phyloP scores from a whole-genome alignment of 495 filamentous ascomycete genomes.

The Penicillium odoratum region DNA sequence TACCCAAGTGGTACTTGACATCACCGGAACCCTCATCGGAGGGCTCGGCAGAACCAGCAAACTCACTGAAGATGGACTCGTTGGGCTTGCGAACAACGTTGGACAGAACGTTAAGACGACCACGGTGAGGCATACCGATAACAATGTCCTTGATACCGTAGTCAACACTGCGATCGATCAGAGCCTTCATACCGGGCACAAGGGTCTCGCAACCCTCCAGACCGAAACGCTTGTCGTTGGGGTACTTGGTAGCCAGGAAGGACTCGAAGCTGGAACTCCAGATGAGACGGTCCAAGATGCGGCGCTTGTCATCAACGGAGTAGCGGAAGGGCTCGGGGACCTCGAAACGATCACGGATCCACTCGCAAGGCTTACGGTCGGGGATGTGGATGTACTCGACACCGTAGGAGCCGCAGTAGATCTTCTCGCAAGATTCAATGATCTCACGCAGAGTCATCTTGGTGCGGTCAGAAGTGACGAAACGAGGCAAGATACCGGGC shows the following conservation, averaged over 20 bases:
- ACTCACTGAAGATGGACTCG: slow-evolving; percentile 99
- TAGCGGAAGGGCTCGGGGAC: slow-evolving; percentile 93
- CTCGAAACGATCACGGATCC: slow-evolving; percentile 92
- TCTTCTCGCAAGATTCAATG: slow-evolving; percentile 85
- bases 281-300: slow-evolving; percentile 95
- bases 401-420: slow-evolving; percentile 96
- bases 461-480: slow-evolving; percentile 79
- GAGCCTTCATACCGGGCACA: slow-evolving; percentile 98
- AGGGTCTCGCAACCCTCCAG: slow-evolving; percentile 95
- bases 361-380: slow-evolving; percentile 96
- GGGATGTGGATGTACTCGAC: slow-evolving; percentile 99
- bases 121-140: slow-evolving; percentile 99
- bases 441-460: slow-evolving; percentile 98
- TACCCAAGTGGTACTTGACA: slow-evolving; percentile 98
- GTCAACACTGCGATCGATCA: slow-evolving; percentile 97
- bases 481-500: slow-evolving; percentile 92
- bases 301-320: slow-evolving; percentile 92
- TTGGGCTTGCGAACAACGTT: slow-evolving; percentile 99
- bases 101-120: slow-evolving; percentile 94
- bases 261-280: slow-evolving; percentile 96
- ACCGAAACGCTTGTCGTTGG: slow-evolving; percentile 99
- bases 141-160: slow-evolving; percentile 98
- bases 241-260: slow-evolving; percentile 95
- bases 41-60: slow-evolving; percentile 83
- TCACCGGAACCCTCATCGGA: slow-evolving; percentile 96